Evolutionary conservation across 2,329 filamentous ascomycete species (phyloP).

Genomic region (Zymoseptoria crescenta): DNA sequence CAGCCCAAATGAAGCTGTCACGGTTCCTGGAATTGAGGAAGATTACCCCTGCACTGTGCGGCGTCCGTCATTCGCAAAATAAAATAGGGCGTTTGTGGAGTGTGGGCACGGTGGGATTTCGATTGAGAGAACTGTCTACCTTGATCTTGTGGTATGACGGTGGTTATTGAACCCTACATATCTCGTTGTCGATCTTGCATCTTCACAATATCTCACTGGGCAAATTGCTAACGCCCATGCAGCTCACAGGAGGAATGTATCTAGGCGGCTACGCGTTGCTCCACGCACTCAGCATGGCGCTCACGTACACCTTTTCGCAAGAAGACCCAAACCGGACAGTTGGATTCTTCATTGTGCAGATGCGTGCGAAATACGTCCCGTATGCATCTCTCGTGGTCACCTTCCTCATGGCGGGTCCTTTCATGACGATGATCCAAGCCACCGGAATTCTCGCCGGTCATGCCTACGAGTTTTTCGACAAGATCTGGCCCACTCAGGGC

Average conservation of each 20-base stretch:
- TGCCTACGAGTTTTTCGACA: slow-evolving; percentile 79
- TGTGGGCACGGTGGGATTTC: slow-evolving; percentile 46
- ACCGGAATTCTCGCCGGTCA: slow-evolving; percentile 84
- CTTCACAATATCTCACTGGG: slow-evolving; percentile 1
- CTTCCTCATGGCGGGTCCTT: slow-evolving; percentile 57
- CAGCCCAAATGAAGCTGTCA: slow-evolving; percentile 43
- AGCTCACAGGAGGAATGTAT: slow-evolving; percentile 36
- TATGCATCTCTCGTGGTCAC: slow-evolving; percentile 70
- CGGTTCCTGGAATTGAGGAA: slow-evolving; percentile 50
- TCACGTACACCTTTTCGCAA: slow-evolving; percentile 77
- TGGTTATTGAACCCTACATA: slow-evolving; percentile 62
- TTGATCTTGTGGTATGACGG: slow-evolving; percentile 45
- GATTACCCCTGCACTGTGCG: slow-evolving; percentile 44
- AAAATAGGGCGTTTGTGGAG: slow-evolving; percentile 36
- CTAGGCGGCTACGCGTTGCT: slow-evolving; percentile 48
- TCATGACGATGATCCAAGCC: slow-evolving; percentile 53
- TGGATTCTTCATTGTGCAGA: slow-evolving; percentile 72
- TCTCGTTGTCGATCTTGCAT: slow-evolving; percentile 5
- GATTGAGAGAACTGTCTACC: slow-evolving; percentile 47
- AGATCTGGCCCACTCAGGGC: slow-evolving; percentile 82
- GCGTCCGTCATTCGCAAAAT: slow-evolving; percentile 46
- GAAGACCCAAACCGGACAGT: slow-evolving; percentile 72
- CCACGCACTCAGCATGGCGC: slow-evolving; percentile 61
- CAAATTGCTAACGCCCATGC: slow-evolving; percentile 18
- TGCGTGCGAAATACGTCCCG: slow-evolving; percentile 75